Conservation (phyloP, 139 green algal genomes). For the Chlorella vulgaris region DNA sequence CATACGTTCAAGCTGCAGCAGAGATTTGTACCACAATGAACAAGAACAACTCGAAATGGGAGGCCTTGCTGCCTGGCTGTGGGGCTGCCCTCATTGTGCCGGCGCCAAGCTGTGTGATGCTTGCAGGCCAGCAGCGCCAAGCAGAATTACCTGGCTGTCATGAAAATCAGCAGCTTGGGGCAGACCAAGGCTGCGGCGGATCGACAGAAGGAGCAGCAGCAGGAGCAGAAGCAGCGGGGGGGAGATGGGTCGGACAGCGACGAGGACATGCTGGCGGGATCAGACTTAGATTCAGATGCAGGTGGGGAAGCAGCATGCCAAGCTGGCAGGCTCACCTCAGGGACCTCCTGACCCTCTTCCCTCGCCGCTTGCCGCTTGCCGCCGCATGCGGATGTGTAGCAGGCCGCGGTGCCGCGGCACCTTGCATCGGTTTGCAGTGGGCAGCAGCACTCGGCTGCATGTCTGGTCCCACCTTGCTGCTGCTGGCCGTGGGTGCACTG, state of each 20-base stretch:
- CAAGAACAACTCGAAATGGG: too few relatives aligned
- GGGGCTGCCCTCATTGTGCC: not conserved
- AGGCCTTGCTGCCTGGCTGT: too few relatives aligned
- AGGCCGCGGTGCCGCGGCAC: too few relatives aligned
- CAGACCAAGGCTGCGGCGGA: slow-evolving; percentile 54
- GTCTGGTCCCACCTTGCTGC: too few relatives aligned
- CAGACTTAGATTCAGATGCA: not conserved
- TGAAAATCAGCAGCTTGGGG: slow-evolving; percentile 71
- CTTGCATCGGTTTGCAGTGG: not conserved
- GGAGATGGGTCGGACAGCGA: slow-evolving; percentile 57
- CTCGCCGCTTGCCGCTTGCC: too few relatives aligned
- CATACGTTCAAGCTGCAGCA: too few relatives aligned
- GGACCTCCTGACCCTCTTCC: too few relatives aligned
- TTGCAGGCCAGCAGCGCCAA: slow-evolving; percentile 40
- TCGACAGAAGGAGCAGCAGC: slow-evolving; percentile 55
- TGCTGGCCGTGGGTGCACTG: too few relatives aligned
- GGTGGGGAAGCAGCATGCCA: not conserved
- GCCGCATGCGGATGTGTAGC: too few relatives aligned
- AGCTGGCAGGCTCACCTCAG: not conserved
- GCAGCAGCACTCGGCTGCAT: too few relatives aligned
- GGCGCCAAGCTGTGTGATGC: not conserved
- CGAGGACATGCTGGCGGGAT: slow-evolving; percentile 28
- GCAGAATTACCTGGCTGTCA: slow-evolving; percentile 81
- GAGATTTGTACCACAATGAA: too few relatives aligned
- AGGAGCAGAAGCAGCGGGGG: slow-evolving; percentile 58